Percentiles rank a stretch among this genome's conserved stretches.
Evolutionary conservation across 73 alveolate genomes (phyloP).

Genomic region (Tetrahymena borealis): DNA sequence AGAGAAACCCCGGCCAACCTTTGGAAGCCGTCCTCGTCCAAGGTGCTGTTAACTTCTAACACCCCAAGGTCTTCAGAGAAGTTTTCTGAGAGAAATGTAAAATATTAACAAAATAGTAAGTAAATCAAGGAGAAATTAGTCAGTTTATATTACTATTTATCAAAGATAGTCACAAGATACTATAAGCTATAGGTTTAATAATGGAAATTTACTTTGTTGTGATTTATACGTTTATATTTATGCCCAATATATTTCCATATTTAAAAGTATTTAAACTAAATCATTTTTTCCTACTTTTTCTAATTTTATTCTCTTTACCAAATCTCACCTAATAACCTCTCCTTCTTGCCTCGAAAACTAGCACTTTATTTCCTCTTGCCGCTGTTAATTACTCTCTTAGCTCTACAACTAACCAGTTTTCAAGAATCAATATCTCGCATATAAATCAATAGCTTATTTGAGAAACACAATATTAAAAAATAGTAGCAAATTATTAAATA

Average conservation of each 20-base stretch:
- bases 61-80: constrained; percentile 39
- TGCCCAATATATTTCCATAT: not conserved
- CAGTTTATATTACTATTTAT: not conserved
- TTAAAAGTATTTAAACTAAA: not conserved
- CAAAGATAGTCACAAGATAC: not conserved
- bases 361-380: too few relatives aligned
- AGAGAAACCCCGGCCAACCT: constrained; percentile 40
- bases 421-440: not conserved
- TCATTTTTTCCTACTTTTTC: not conserved
- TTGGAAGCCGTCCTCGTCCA: constrained; percentile 22
- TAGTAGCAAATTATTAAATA: too few relatives aligned
- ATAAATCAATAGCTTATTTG: too few relatives aligned
- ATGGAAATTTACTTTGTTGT: not conserved
- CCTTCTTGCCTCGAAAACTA: not conserved
- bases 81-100: constrained; percentile 27
- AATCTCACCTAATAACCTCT: too few relatives aligned
- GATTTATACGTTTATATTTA: not conserved
- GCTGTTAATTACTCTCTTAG: too few relatives aligned
- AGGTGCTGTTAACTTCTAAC: constrained; percentile 20
- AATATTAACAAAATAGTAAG: not conserved
- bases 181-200: not conserved
- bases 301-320: not conserved
- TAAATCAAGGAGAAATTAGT: not conserved
- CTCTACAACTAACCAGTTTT: not conserved
- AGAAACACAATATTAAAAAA: too few relatives aligned